phyloP scores from a whole-genome alignment of 2,329 filamentous ascomycete species.

The Fusarium denticulatum region DNA sequence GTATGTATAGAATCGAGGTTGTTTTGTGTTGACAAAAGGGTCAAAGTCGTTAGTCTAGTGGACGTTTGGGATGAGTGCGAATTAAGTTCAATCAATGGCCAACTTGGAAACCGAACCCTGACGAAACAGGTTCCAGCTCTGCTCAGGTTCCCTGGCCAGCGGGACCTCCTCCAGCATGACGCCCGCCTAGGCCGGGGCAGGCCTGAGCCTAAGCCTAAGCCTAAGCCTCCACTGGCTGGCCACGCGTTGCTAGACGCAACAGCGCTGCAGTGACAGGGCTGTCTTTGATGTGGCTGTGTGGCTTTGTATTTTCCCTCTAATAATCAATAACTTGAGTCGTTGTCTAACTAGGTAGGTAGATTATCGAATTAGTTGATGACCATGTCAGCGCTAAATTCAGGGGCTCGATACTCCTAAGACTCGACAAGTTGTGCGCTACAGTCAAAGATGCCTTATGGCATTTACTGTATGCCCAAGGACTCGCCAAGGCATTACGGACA shows the following conservation, averaged over 20 bases:
- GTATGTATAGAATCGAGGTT: neutral
- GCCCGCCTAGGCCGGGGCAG: conserved; percentile 13
- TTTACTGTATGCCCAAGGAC: neutral
- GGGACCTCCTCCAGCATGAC: conserved; percentile 18
- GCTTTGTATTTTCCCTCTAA: neutral
- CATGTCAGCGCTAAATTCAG: conserved; percentile 6
- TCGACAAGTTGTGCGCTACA: neutral
- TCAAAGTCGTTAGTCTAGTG: neutral
- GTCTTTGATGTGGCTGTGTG: conserved; percentile 27
- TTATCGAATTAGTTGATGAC: neutral
- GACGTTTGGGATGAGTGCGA: conserved; percentile 21
- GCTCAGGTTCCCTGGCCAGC: conserved; percentile 14
- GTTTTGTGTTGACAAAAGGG: conserved; percentile 11
- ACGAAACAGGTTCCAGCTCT: conserved; percentile 39
- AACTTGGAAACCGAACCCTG: conserved; percentile 26
- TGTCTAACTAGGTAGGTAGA: neutral
- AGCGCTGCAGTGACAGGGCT: conserved; percentile 7
- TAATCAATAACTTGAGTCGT: neutral
- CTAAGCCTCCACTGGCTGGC: conserved; percentile 21
- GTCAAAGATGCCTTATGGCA: neutral
- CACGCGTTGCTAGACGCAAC: conserved; percentile 38
- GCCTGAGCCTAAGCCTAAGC: conserved; percentile 17
- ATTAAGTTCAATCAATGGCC: conserved; percentile 24
- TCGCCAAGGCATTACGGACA: neutral
- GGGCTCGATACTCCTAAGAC: neutral